These are phyloP conservation scores for Cutaneotrichosporon daszewskae DNA, from an alignment of 1,284 basidiomycete species.

Conservation along the genomic window DNA sequence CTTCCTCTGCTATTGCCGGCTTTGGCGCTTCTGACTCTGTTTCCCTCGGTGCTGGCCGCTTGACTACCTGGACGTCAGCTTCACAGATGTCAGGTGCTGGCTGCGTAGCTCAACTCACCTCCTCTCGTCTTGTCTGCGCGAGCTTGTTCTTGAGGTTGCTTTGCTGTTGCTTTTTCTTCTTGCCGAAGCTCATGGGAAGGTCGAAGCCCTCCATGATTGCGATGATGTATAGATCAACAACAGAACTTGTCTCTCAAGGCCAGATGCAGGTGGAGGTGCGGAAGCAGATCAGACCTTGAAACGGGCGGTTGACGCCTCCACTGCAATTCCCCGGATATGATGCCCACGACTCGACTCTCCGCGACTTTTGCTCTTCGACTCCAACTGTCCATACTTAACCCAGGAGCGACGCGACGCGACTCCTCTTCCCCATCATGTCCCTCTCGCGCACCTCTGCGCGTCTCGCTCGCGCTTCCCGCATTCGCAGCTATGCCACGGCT, in stretches of 20 bases:
- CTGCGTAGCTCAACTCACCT: constrained; percentile 3
- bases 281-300: no score
- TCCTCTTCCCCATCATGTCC: constrained; percentile 3
- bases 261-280: neutral
- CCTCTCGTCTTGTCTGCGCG: constrained; percentile 43
- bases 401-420: neutral
- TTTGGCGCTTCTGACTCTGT: neutral
- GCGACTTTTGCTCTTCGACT: neutral
- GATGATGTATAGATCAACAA: neutral
- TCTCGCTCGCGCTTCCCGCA: neutral
- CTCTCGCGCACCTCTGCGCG: constrained; percentile 7
- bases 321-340: no score
- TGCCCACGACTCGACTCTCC: neutral
- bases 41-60: neutral
- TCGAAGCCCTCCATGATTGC: constrained; percentile 42
- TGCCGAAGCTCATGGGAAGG: constrained; percentile 49
- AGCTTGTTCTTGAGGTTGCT: constrained; percentile 34
- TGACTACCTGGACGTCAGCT: constrained; percentile 1
- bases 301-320: neutral
- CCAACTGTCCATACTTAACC: neutral
- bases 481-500: constrained; percentile 7
- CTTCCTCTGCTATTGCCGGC: constrained; percentile 11
- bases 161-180: constrained; percentile 38
- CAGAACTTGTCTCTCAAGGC: neutral
- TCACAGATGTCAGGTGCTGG: neutral